Base-by-base conservation (phyloP, 495 filamentous ascomycete species). In the Bacidia rubella region DNA sequence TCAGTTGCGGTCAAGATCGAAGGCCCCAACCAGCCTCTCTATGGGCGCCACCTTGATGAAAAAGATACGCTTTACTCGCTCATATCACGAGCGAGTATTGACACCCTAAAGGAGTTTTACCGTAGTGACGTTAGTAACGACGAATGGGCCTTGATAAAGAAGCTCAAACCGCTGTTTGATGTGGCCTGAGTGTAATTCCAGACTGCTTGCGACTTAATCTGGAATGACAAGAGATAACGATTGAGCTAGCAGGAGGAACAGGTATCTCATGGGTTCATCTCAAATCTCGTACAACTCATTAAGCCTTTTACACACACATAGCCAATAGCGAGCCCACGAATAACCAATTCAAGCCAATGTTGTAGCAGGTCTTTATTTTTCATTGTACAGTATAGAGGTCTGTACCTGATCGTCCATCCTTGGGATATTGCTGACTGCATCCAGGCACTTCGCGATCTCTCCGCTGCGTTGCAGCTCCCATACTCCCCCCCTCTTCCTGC, bases 1-100 rank as follows among this genome's bases (percentile, higher is more conserved):
- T 94, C 89, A 4, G 92, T 97, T 15, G 92, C 92, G 22, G 75
- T 99, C 69, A 99, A 99, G 78, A 89, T 99, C 63, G 92, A 99
- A 70, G 90, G 89, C 15, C 70, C 84, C 20, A 90, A 96, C 67
- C 92, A 99, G 69, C 92, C 92, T 11, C 77, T 85, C 52, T 99
- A 99, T 65, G 92, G 92, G 39, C 83, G 92, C 49, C 92, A 99
- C 43, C 76, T 97, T 47, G 92, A 99, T 68, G 90, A 99, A 65
- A 84, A 83, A 64, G 92, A 99, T 66, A 73, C 68, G 17, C 75
- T 99, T 25, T 95, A 95, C 74, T 87, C 82, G 46, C 73, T 82
- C 35, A 92, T 99, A 58, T 89, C 84, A 40, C 78, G 92, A 54
- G 72, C 75, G 56, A 89, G 82, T 62, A 97, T 99, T 68, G 87